Conservation (phyloP, 2,329 filamentous ascomycete species). For the Alternaria triticina region DNA sequence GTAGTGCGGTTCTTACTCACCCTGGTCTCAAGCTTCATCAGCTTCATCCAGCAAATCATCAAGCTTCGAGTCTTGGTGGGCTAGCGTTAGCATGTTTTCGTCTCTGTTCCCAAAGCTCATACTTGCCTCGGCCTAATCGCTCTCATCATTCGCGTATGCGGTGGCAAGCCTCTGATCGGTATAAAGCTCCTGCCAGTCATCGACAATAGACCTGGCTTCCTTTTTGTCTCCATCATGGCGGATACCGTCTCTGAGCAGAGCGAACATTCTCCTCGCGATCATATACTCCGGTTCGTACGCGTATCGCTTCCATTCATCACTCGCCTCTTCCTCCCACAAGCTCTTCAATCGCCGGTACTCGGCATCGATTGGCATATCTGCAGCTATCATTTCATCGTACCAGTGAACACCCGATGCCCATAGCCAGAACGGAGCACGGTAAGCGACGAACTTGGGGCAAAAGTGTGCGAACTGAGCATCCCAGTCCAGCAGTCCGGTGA, state of each 20-base stretch:
- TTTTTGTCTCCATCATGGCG: not conserved
- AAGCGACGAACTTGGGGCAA: constrained; percentile 24
- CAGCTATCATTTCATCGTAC: constrained; percentile 22
- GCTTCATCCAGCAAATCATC: not conserved
- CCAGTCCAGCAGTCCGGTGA: constrained; percentile 34
- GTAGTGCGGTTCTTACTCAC: not conserved
- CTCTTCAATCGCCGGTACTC: constrained; percentile 19
- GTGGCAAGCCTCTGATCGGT: not conserved
- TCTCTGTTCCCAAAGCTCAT: not conserved
- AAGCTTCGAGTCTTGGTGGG: not conserved
- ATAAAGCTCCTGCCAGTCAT: not conserved
- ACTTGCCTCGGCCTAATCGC: not conserved
- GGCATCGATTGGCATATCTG: not conserved
- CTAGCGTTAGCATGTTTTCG: not conserved
- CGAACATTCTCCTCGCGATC: constrained; percentile 6
- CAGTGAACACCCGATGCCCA: constrained; percentile 15
- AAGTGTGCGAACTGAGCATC: constrained; percentile 24
- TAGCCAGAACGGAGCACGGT: constrained; percentile 22
- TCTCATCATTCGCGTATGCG: not conserved
- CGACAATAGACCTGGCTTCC: not conserved
- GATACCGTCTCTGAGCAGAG: not conserved
- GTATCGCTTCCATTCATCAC: constrained; percentile 22
- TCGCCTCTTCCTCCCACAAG: constrained; percentile 14
- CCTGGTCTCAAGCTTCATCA: not conserved
- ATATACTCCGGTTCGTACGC: constrained; percentile 30